A percentile compares a stretch with the other conserved stretches of the same genome.
Evolutionary conservation across 2,329 filamentous ascomycete genomes (phyloP).

Genomic region (Botrytis squamosa): DNA sequence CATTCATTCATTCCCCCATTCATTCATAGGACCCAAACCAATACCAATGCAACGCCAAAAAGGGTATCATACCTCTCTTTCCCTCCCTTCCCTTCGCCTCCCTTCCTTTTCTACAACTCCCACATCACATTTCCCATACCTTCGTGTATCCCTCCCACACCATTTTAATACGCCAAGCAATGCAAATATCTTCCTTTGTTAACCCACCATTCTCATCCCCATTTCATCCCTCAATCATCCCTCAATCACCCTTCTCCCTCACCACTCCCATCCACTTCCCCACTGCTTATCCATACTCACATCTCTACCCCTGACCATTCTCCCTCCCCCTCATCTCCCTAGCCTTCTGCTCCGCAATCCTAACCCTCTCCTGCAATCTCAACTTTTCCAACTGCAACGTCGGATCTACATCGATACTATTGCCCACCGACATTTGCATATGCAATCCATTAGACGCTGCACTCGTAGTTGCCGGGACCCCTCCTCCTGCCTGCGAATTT

Average conservation of each 20-base stretch:
- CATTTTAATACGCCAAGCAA: slow-evolving; percentile 4
- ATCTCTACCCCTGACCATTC: not conserved
- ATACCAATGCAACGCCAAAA: slow-evolving; percentile 1
- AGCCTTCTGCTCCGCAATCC: slow-evolving; percentile 2
- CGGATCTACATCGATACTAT: not conserved
- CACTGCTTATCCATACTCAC: not conserved
- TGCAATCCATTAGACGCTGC: not conserved
- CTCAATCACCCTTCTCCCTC: too few species aligned
- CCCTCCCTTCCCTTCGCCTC: not conserved
- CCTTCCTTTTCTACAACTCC: not conserved
- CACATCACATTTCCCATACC: not conserved
- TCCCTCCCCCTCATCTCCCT: slow-evolving; percentile 3
- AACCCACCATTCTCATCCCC: too few species aligned
- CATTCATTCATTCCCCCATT: too few species aligned
- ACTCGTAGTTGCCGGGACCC: not conserved
- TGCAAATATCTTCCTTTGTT: not conserved
- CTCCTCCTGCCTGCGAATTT: not conserved
- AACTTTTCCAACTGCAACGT: slow-evolving; percentile 10
- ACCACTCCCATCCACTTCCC: too few species aligned
- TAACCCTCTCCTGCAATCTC: slow-evolving; percentile 8
- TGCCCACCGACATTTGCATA: not conserved
- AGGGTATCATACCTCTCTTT: not conserved
- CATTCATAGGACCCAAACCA: not conserved
- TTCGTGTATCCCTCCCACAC: not conserved
- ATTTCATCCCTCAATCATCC: too few species aligned